Conservation (phyloP, 2,329 filamentous ascomycete genomes). For the Neodidymelliopsis sp. region DNA sequence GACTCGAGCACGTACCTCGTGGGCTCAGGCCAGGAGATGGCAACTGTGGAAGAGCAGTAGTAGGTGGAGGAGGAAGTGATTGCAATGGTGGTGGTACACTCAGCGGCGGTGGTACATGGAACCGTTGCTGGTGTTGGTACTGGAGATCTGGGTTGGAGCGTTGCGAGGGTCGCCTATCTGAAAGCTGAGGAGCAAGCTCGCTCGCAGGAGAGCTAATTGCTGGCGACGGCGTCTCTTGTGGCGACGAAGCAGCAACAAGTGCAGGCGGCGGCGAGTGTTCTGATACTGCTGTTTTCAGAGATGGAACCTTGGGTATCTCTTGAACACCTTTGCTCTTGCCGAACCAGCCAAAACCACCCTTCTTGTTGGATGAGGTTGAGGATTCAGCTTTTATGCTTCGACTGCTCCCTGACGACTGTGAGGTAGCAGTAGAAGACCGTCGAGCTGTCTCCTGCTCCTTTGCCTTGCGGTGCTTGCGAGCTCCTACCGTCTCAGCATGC, state of each 20-base stretch:
- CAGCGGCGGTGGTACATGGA: conserved; percentile 18
- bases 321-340: conserved; percentile 35
- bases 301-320: conserved; percentile 29
- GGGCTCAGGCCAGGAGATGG: conserved; percentile 22
- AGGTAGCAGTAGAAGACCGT: conserved; percentile 29
- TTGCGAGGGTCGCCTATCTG: conserved; percentile 9
- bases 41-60: conserved; percentile 26
- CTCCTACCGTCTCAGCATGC: conserved; percentile 37
- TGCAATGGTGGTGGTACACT: conserved; percentile 23
- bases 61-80: conserved; percentile 27
- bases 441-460: conserved; percentile 29
- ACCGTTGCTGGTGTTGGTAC: conserved; percentile 20
- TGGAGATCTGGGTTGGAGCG: conserved; percentile 13
- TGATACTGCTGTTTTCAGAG: conserved; percentile 18
- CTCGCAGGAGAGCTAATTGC: conserved; percentile 8
- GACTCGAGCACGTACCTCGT: conserved; percentile 29
- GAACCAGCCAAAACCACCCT: conserved; percentile 28
- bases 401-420: conserved; percentile 33
- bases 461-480: conserved; percentile 32
- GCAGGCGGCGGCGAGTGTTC: conserved; percentile 5
- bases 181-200: conserved; percentile 7
- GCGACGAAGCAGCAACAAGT: not conserved
- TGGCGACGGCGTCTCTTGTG: conserved; percentile 23
- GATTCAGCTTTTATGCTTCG: conserved; percentile 18
- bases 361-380: conserved; percentile 13